Percentiles rank a stretch among this genome's conserved stretches.
These are phyloP conservation scores for Porodaedalea pini DNA, from an alignment of 1,284 basidiomycete species.

Conservation along the genomic window DNA sequence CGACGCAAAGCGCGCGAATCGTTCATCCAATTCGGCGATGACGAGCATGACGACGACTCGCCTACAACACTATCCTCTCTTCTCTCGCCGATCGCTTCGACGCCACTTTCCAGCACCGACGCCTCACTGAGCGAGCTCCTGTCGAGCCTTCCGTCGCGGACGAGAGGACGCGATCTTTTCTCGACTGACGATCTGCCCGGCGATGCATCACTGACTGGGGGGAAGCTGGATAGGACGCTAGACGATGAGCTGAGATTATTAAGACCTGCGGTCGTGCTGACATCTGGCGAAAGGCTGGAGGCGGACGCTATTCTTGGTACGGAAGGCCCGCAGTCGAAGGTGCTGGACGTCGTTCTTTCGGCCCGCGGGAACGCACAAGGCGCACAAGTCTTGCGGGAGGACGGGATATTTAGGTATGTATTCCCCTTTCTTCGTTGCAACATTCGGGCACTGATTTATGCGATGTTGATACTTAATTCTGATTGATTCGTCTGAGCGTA, in stretches of 20 bases:
- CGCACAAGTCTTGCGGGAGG: background rate
- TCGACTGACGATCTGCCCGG: background rate
- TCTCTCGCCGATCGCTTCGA: background rate
- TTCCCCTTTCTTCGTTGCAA: no score
- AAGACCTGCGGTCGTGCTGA: constrained; percentile 8
- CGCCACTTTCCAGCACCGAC: background rate
- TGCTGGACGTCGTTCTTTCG: background rate
- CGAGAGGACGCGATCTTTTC: background rate
- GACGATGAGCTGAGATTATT: background rate
- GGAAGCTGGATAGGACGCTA: background rate
- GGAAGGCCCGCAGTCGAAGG: constrained; percentile 1
- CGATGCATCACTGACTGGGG: background rate
- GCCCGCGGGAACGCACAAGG: background rate
- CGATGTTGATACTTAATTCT: background rate
- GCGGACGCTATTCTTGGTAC: constrained; percentile 11
- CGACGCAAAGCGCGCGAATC: background rate
- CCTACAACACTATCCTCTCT: background rate
- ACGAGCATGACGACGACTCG: background rate
- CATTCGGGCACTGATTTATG: no score
- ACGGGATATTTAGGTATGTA: constrained; percentile 6
- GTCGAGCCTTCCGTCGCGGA: background rate
- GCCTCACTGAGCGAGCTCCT: background rate
- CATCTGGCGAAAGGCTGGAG: constrained; percentile 6
- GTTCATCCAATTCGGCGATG: constrained; percentile 8
- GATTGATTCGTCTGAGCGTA: no score